A percentile compares a stretch with the other conserved stretches of the same genome.
phyloP scores from a whole-genome alignment of 257 asterid species.

The Solanum paucissectum region DNA sequence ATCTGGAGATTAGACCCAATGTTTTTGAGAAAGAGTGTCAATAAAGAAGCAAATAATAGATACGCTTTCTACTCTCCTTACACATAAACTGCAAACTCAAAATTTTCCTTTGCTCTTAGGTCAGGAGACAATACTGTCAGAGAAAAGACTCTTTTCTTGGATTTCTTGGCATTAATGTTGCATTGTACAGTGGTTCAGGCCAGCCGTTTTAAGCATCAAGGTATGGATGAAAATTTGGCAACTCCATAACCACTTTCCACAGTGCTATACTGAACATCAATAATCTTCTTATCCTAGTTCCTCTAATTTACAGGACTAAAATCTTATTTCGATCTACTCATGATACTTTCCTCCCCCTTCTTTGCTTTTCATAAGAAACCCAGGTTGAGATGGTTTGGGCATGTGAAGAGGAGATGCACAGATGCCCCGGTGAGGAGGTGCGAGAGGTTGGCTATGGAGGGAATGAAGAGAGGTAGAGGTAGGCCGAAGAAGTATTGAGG shows the following conservation, averaged over 20 bases:
- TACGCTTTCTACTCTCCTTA: not conserved
- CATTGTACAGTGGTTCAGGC: not conserved
- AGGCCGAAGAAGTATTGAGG: not conserved
- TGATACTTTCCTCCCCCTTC: too few species aligned
- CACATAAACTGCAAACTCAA: not conserved
- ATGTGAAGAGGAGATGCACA: not conserved
- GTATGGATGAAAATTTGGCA: not conserved
- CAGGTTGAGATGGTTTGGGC: too few species aligned
- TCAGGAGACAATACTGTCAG: not conserved
- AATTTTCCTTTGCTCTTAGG: not conserved
- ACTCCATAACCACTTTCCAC: not conserved
- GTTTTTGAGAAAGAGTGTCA: not conserved
- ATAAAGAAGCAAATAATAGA: not conserved
- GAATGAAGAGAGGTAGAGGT: not conserved
- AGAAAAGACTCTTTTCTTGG: not conserved
- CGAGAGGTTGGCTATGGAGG: not conserved
- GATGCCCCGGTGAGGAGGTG: not conserved
- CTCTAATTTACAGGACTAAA: not conserved
- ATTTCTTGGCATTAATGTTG: not conserved
- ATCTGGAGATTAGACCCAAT: not conserved
- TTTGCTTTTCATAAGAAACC: too few species aligned
- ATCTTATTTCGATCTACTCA: not conserved
- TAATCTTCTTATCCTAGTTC: not conserved
- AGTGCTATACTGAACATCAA: not conserved
- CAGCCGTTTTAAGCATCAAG: not conserved